These are phyloP conservation scores for Vitis hybrid DNA, from an alignment of 177 flowering plant species.

Conservation along the genomic window DNA sequence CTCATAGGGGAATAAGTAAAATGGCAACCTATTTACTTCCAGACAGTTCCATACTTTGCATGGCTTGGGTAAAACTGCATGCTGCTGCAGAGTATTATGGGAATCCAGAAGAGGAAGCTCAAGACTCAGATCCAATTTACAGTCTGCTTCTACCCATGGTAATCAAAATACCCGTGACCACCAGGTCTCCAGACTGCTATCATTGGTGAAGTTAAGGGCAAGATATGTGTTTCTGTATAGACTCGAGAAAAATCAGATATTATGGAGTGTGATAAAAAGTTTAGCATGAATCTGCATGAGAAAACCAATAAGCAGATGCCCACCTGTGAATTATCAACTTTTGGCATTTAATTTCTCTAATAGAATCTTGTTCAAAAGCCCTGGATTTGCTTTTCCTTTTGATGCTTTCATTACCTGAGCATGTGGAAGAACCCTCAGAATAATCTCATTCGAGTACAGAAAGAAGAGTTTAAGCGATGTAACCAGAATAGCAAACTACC, in stretches of 20 bases:
- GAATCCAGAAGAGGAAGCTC: background rate
- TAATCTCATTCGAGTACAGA: background rate
- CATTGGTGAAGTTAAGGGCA: background rate
- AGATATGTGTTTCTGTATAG: background rate
- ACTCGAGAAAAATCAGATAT: background rate
- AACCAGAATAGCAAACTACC: background rate
- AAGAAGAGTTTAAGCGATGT: background rate
- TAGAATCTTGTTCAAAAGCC: conserved; percentile 77
- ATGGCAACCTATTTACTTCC: too few relatives aligned
- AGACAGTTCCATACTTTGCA: too few relatives aligned
- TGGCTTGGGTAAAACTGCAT: too few relatives aligned
- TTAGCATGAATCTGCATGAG: too few relatives aligned
- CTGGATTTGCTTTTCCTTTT: conserved; percentile 94
- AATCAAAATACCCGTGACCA: background rate
- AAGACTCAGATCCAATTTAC: background rate
- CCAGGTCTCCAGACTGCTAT: background rate
- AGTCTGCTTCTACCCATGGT: background rate
- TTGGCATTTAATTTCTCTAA: conserved; percentile 69
- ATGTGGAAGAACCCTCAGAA: background rate
- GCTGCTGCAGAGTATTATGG: background rate
- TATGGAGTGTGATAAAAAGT: background rate
- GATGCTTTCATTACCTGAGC: conserved; percentile 87
- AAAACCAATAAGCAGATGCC: background rate
- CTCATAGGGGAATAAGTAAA: too few relatives aligned
- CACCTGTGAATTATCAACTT: conserved; percentile 28